Percentiles rank a stretch among this genome's conserved stretches.
These are phyloP conservation scores for Ceratocystis harringtonii DNA, from an alignment of 2,329 filamentous ascomycete genomes.

Conservation along the genomic window DNA sequence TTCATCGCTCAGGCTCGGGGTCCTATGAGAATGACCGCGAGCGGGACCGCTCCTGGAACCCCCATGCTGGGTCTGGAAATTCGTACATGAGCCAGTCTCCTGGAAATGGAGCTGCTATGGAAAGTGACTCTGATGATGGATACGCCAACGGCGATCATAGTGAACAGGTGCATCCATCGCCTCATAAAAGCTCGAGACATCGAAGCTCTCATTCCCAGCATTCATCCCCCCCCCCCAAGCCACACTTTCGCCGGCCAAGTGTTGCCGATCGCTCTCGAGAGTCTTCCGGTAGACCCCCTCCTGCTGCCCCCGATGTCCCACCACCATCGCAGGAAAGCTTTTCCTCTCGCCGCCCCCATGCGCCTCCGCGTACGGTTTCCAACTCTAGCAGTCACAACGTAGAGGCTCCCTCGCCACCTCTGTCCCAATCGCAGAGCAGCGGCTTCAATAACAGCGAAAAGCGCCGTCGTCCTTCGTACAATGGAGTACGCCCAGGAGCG, in stretches of 20 bases:
- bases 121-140: constrained; percentile 10
- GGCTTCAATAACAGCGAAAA: constrained; percentile 3
- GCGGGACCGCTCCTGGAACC: constrained; percentile 6
- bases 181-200: constrained; percentile 2
- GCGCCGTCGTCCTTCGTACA: constrained; percentile 10
- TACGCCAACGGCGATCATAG: not conserved
- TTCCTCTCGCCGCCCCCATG: constrained; percentile 7
- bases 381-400: constrained; percentile 1
- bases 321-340: not conserved
- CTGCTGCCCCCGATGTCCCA: constrained; percentile 1
- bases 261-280: constrained; percentile 1
- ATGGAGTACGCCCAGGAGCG: not conserved
- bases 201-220: constrained; percentile 4
- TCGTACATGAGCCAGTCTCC: constrained; percentile 12
- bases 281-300: not conserved
- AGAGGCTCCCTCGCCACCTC: not conserved
- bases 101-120: not conserved
- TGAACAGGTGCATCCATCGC: not conserved
- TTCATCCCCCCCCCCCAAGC: constrained; percentile 4
- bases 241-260: constrained; percentile 6
- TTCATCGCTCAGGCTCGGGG: constrained; percentile 7
- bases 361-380: constrained; percentile 4
- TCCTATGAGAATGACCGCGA: constrained; percentile 7
- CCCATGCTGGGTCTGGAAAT: not conserved
- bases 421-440: constrained; percentile 1